Conservation (phyloP, 1,284 basidiomycete genomes). For the Cutaneotrichosporon mucoides region DNA sequence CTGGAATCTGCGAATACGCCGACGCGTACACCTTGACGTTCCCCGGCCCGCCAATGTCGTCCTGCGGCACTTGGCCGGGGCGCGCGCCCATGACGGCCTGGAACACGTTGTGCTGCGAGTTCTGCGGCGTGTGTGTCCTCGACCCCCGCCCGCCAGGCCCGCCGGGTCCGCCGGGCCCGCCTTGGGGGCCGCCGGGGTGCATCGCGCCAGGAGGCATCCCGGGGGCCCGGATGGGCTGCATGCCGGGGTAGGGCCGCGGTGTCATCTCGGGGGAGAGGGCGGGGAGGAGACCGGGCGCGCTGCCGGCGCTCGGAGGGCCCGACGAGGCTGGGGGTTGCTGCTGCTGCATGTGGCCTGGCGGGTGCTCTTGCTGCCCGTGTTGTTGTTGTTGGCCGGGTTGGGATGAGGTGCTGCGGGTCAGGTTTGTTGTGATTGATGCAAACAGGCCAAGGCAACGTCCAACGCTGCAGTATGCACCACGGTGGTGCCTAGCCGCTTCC, state of each 20-base stretch:
- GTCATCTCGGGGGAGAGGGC: conserved; percentile 11
- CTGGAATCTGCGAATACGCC: conserved; percentile 52
- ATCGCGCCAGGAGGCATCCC: conserved; percentile 1
- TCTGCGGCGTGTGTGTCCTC: conserved; percentile 14
- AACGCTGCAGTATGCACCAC: too few relatives aligned
- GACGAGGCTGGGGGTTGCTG: neutral
- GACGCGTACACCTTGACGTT: conserved; percentile 45
- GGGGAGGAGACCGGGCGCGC: conserved; percentile 7
- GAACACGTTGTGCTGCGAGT: conserved; percentile 33
- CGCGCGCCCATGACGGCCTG: conserved; percentile 41
- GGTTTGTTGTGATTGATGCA: too few relatives aligned
- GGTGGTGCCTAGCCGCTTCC: too few relatives aligned
- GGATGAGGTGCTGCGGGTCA: too few relatives aligned
- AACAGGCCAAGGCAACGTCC: too few relatives aligned
- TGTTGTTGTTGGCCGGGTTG: neutral
- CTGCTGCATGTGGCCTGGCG: neutral
- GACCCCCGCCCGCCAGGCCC: neutral
- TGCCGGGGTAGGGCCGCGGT: neutral
- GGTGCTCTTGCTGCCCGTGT: neutral
- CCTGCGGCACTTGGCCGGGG: conserved; percentile 37
- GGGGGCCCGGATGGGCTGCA: conserved; percentile 1
- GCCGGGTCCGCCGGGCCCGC: too few relatives aligned
- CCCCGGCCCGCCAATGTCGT: conserved; percentile 23
- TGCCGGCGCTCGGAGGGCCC: neutral
- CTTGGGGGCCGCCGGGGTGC: neutral